These are phyloP conservation scores for Colletotrichum tropicicola DNA, from an alignment of 2,329 filamentous ascomycete genomes.

Conservation along the genomic window DNA sequence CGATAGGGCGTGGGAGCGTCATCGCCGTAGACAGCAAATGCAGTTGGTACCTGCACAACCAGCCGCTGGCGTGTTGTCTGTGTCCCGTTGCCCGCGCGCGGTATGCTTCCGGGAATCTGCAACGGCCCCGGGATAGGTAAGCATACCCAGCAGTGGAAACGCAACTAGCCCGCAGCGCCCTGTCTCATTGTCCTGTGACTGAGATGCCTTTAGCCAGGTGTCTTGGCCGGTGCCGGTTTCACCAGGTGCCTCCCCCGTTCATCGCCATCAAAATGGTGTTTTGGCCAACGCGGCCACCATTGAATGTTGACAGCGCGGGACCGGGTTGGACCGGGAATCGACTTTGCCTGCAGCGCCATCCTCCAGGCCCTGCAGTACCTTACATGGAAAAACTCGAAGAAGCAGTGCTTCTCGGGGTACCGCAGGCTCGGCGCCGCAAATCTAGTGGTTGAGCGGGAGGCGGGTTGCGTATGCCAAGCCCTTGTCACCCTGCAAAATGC, in stretches of 20 bases:
- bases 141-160: not conserved
- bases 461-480: slow-evolving; percentile 19
- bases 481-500: slow-evolving; percentile 14
- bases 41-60: not conserved
- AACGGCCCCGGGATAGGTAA: slow-evolving; percentile 22
- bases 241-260: not conserved
- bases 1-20: no score
- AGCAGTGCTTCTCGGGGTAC: not conserved
- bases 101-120: slow-evolving; percentile 14
- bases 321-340: not conserved
- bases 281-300: not conserved
- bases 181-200: slow-evolving; percentile 1
- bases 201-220: not conserved
- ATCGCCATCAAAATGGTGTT: slow-evolving; percentile 7
- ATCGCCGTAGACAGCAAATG: not conserved
- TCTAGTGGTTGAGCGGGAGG: slow-evolving; percentile 6
- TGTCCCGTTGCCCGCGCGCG: slow-evolving; percentile 4
- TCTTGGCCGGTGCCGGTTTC: slow-evolving; percentile 2
- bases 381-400: slow-evolving; percentile 16
- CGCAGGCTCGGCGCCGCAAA: slow-evolving; percentile 9
- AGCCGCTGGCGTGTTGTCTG: slow-evolving; percentile 7
- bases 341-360: not conserved
- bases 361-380: slow-evolving; percentile 18
- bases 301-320: not conserved
- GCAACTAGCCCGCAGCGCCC: not conserved